Evolutionary conservation across 208 protist species (phyloP).

Genomic region (Leishmania braziliensis): DNA sequence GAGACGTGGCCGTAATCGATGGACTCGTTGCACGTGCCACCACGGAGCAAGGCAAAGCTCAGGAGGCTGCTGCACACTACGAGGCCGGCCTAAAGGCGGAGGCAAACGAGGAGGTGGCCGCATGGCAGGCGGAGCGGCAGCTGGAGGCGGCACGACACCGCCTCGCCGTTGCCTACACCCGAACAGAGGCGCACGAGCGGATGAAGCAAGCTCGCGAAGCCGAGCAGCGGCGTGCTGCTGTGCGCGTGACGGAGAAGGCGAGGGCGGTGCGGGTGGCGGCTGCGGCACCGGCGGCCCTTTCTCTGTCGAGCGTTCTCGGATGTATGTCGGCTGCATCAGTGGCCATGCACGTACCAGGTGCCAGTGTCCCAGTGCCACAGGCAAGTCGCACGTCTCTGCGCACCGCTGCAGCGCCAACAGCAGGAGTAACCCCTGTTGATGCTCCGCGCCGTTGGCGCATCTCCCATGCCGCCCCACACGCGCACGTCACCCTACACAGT

Average conservation of each 20-base stretch:
- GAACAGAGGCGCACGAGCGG: constrained; percentile 27
- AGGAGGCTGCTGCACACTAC: constrained; percentile 4
- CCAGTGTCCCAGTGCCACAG: constrained; percentile 16
- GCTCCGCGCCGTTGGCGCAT: constrained; percentile 16
- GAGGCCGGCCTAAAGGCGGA: constrained; percentile 34
- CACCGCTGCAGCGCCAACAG: neutral
- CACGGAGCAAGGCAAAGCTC: constrained; percentile 28
- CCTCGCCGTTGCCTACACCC: constrained; percentile 43
- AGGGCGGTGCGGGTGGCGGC: constrained; percentile 28
- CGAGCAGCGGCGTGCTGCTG: constrained; percentile 31
- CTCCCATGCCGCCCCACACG: constrained; percentile 22
- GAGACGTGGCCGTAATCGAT: constrained; percentile 34
- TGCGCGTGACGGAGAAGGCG: constrained; percentile 27
- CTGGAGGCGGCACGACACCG: constrained; percentile 53
- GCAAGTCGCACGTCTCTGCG: neutral
- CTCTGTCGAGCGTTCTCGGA: constrained; percentile 19
- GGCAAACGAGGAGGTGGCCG: constrained; percentile 40
- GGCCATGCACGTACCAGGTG: neutral
- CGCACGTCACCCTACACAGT: constrained; percentile 5
- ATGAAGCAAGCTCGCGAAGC: constrained; percentile 9
- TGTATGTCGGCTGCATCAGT: constrained; percentile 15
- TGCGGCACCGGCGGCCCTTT: neutral
- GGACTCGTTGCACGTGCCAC: constrained; percentile 27
- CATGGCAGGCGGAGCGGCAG: constrained; percentile 60
- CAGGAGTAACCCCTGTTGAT: neutral